These are phyloP conservation scores for Bryoerythrophyllum caledonicum DNA, from an alignment of 225 moss, liverwort and hornwort genomes.

Conservation along the genomic window DNA sequence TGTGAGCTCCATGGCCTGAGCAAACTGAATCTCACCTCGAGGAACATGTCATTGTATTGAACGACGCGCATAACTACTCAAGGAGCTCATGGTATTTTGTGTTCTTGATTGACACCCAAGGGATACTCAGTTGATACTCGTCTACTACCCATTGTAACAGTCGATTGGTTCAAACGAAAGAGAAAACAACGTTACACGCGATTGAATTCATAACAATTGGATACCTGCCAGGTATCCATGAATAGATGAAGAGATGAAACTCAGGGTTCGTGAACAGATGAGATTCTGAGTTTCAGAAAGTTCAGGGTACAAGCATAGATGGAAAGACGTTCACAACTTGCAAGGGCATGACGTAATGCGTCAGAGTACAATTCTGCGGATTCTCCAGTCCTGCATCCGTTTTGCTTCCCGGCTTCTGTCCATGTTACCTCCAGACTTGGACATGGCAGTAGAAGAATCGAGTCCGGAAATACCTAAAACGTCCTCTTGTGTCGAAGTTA, in stretches of 20 bases:
- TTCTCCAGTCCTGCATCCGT: background rate
- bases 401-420: background rate
- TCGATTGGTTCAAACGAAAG: background rate
- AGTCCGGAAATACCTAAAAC: background rate
- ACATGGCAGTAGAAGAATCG: background rate
- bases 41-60: background rate
- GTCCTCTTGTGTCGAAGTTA: background rate
- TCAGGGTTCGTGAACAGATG: too few species aligned
- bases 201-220: too few species aligned
- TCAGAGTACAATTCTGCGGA: background rate
- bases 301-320: background rate
- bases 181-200: background rate
- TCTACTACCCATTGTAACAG: background rate
- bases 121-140: background rate
- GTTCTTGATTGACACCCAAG: background rate
- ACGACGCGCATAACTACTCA: background rate
- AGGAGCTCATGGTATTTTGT: background rate
- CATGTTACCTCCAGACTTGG: background rate
- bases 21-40: background rate
- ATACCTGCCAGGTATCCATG: too few species aligned
- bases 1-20: conserved; percentile 18
- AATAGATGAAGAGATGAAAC: too few species aligned
- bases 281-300: background rate
- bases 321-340: background rate
- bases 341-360: background rate